Evolutionary conservation across 129 eudicot genomes (phyloP).

Genomic region (Saussurea involucrata): DNA sequence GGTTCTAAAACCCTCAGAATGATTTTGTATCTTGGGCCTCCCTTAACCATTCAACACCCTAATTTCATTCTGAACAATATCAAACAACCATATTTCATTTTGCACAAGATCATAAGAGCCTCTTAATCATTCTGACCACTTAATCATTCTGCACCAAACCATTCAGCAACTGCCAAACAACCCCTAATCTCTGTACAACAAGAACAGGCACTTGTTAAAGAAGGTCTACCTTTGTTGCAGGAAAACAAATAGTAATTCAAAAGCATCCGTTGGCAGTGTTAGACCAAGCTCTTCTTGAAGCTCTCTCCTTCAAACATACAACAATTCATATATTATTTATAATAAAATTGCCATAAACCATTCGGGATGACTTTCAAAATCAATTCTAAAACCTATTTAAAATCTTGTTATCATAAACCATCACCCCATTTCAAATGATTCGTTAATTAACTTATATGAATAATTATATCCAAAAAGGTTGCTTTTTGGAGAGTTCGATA

Average conservation of each 20-base stretch:
- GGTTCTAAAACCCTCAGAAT: too few species aligned
- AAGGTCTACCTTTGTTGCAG: slow-evolving; percentile 61
- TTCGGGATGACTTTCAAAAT: background rate
- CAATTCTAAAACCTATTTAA: background rate
- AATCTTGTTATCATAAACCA: background rate
- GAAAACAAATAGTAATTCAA: slow-evolving; percentile 71
- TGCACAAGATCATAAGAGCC: too few species aligned
- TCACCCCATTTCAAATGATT: background rate
- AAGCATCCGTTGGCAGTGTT: slow-evolving; percentile 84
- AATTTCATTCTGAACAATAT: too few species aligned
- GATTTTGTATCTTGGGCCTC: too few species aligned
- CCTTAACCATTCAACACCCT: too few species aligned
- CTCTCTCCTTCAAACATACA: slow-evolving; percentile 74
- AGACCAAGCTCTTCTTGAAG: slow-evolving; percentile 96
- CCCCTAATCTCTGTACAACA: background rate
- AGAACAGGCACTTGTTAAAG: slow-evolving; percentile 10
- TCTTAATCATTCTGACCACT: too few species aligned
- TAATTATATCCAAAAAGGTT: background rate
- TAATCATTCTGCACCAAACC: too few species aligned
- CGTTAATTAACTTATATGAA: background rate
- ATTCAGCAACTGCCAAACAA: too few species aligned
- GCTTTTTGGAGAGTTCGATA: background rate
- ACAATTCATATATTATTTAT: background rate
- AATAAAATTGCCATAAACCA: background rate
- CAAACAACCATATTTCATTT: too few species aligned